Conservation (phyloP, 192 early-diverging fungal species). For the Backusella mclennaniae region DNA sequence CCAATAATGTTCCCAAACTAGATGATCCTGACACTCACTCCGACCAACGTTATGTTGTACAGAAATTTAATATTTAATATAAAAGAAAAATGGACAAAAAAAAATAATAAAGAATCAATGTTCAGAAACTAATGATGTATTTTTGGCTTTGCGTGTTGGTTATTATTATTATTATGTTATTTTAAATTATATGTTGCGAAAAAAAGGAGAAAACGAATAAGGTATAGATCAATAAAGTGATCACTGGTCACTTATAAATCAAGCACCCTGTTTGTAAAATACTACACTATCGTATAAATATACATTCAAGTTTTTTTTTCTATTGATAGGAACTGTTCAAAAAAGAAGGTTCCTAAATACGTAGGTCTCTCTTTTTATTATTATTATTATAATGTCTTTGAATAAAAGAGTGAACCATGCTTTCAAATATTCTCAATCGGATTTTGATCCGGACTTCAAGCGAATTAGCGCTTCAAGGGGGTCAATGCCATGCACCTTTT, state of each 20-base stretch:
- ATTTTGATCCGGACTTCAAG: not conserved
- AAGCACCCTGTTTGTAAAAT: not conserved
- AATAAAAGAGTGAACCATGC: not conserved
- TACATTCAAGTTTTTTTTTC: too few species aligned
- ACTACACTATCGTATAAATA: not conserved
- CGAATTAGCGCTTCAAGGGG: not conserved
- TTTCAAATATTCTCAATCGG: not conserved
- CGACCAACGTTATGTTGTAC: not conserved
- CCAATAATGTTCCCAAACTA: not conserved
- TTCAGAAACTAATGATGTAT: not conserved
- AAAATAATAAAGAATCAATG: not conserved
- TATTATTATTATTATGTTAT: not conserved
- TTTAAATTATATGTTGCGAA: not conserved
- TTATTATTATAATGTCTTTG: not conserved
- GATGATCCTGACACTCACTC: not conserved
- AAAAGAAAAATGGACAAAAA: not conserved
- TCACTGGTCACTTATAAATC: not conserved
- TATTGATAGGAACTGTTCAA: not conserved
- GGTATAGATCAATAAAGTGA: not conserved
- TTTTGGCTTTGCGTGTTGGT: not conserved
- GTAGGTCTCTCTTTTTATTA: not conserved
- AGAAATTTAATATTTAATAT: not conserved
- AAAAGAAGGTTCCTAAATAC: not conserved
- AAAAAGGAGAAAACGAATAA: not conserved
- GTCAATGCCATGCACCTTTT: not conserved